A percentile compares a stretch with the other conserved stretches of the same genome.
These are phyloP conservation scores for Euptelea pleiosperma DNA, from an alignment of 164 flowering plant species.

Conservation along the genomic window DNA sequence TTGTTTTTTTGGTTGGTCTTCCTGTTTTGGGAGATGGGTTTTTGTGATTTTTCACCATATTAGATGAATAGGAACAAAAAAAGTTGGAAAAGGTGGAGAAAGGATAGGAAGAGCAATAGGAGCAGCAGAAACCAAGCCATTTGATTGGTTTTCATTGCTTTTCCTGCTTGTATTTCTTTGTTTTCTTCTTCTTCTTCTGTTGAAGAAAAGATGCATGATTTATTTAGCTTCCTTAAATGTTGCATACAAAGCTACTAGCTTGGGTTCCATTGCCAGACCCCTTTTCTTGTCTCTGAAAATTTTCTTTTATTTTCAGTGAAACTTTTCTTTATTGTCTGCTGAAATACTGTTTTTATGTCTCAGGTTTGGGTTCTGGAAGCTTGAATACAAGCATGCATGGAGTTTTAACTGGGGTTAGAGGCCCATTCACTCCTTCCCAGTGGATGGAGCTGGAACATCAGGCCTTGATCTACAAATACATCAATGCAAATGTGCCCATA, in stretches of 20 bases:
- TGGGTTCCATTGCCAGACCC: neutral
- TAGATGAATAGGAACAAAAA: neutral
- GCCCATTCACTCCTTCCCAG: constrained; percentile 81
- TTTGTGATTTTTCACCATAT: constrained; percentile 6
- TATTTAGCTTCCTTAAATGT: constrained; percentile 23
- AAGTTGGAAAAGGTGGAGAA: too few species aligned
- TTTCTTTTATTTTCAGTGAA: neutral
- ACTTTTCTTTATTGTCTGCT: neutral
- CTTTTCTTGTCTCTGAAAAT: constrained; percentile 10
- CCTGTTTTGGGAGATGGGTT: constrained; percentile 13
- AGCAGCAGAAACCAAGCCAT: constrained; percentile 4
- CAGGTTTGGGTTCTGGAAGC: constrained; percentile 52
- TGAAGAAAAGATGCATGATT: constrained; percentile 2
- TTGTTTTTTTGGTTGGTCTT: neutral
- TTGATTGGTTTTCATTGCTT: constrained; percentile 11
- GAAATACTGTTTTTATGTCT: constrained; percentile 3
- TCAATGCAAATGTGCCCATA: constrained; percentile 64
- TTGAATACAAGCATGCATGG: constrained; percentile 47
- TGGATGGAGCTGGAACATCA: constrained; percentile 94
- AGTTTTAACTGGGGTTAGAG: constrained; percentile 49
- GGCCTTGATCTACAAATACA: constrained; percentile 84
- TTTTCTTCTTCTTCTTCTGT: neutral
- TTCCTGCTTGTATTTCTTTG: neutral
- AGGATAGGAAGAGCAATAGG: constrained; percentile 2
- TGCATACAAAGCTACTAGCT: neutral